phyloP scores from a whole-genome alignment of 2,329 filamentous ascomycete genomes.

The Colletotrichum sp. region DNA sequence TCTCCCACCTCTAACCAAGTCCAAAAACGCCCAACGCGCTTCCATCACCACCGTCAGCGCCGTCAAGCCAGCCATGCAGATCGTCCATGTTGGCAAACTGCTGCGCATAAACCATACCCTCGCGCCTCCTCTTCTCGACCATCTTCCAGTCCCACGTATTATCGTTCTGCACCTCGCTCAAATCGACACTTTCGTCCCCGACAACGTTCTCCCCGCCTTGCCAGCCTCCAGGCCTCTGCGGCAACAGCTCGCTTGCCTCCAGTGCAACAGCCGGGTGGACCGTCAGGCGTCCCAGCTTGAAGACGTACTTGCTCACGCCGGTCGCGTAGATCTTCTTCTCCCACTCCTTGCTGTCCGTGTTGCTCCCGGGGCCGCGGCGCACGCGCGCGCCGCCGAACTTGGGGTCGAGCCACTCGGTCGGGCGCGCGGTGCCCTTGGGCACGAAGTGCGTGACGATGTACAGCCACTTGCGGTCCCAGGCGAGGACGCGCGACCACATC shows the following conservation, averaged over 20 bases:
- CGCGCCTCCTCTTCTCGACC: slow-evolving; percentile 59
- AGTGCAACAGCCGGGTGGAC: slow-evolving; percentile 82
- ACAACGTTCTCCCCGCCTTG: slow-evolving; percentile 48
- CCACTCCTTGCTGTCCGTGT: slow-evolving; percentile 51
- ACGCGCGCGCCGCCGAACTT: slow-evolving; percentile 42
- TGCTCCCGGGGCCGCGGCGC: slow-evolving; percentile 16
- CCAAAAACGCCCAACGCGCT: slow-evolving; percentile 57
- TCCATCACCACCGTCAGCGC: slow-evolving; percentile 54
- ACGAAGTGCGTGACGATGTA: slow-evolving; percentile 80
- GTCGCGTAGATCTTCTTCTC: slow-evolving; percentile 74
- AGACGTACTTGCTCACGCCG: slow-evolving; percentile 80
- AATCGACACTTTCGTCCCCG: slow-evolving; percentile 41
- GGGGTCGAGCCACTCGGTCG: slow-evolving; percentile 57
- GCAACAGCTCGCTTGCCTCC: slow-evolving; percentile 74
- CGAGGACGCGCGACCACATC: slow-evolving; percentile 73
- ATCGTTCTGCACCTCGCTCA: slow-evolving; percentile 37
- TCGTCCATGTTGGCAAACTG: slow-evolving; percentile 64
- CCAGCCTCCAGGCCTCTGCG: slow-evolving; percentile 73
- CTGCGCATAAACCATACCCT: slow-evolving; percentile 59
- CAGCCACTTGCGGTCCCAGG: slow-evolving; percentile 84
- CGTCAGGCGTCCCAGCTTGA: slow-evolving; percentile 82
- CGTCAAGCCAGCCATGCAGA: slow-evolving; percentile 57
- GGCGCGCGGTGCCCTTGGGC: slow-evolving; percentile 62
- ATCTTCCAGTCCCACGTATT: slow-evolving; percentile 63
- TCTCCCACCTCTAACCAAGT: slow-evolving; percentile 34